Evolutionary conservation across 768 basidiomycete genomes (phyloP), one percentile per base, ranked within the genome.

Genomic region (Trametes elegans): DNA sequence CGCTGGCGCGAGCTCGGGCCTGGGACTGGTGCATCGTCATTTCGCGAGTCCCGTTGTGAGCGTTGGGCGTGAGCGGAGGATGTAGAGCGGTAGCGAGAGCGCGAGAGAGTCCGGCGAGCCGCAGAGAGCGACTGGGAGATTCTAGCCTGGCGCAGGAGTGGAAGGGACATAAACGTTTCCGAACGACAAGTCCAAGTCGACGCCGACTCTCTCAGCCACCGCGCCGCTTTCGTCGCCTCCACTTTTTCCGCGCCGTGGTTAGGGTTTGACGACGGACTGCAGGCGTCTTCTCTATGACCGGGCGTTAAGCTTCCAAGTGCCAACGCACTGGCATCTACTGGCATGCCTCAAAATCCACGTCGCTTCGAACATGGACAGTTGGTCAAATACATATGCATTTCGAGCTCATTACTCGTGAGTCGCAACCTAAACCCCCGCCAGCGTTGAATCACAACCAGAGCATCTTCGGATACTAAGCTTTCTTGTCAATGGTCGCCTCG

Each of bases 111-210:
- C n/a, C 49, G 54, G 29, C 46, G 39, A 35, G 59, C 43, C 26
- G 47, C 36, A 26, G 54, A 26, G 1, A 60, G 42, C 32, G 58
- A 50, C 27, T 48, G 51, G 13, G 55, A 24, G 7, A 54, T 34
- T 32, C 55, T 53, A 18, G 51, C 52, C 32, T 50, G 59, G 42
- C 55, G 59, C 18, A 57, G 42, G 36, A 60, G 41, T 21, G 51
- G 41, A 35, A 45, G 26, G 13, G 59, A 60, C 59, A 60, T 60
- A 41, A 31, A n/a, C n/a, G n/a, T n/a, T n/a, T n/a, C n/a, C n/a
- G n/a, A n/a, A 46, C 55, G 48, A 38, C 34, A 26, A 39, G 46
- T 38, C 29, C 38, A 58, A 39, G 49, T 56, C 48, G 23, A 41
- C 23, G 27, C 24, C 38, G 10, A 26, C 11, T 23, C 21, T 26